These are phyloP conservation scores for Nannochloris sp. DNA, from an alignment of 139 green algal genomes.

Conservation along the genomic window DNA sequence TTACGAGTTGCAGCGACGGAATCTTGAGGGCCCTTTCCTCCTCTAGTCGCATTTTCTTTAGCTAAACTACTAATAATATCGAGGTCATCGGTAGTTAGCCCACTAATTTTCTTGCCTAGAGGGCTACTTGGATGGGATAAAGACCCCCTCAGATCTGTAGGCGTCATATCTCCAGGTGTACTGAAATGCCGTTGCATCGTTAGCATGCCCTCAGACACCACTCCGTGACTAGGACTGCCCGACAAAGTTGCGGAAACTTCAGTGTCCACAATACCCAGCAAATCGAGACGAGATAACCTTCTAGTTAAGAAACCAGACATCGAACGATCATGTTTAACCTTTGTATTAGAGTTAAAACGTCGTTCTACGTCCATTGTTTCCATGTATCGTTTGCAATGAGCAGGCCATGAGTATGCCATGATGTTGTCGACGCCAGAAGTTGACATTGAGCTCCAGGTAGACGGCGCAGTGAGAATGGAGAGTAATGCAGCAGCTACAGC, in stretches of 20 bases:
- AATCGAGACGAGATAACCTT: background rate
- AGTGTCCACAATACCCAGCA: conserved; percentile 4
- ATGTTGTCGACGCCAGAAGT: conserved; percentile 66
- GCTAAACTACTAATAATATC: conserved; percentile 12
- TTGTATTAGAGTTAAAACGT: background rate
- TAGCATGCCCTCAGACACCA: no score
- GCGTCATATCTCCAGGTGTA: conserved; percentile 3
- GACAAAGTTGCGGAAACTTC: conserved; percentile 1
- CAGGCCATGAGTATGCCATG: conserved; percentile 81
- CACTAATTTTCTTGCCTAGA: background rate
- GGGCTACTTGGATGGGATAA: background rate
- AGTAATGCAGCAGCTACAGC: conserved; percentile 67
- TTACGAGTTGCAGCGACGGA: background rate
- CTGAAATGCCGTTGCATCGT: conserved; percentile 18
- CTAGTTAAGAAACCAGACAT: conserved; percentile 26
- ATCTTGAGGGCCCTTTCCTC: background rate
- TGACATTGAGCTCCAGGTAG: conserved; percentile 66
- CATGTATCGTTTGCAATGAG: conserved; percentile 76
- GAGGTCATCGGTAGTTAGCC: conserved; percentile 30
- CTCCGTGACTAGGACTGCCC: background rate
- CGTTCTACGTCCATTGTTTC: conserved; percentile 51
- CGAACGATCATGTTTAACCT: conserved; percentile 24
- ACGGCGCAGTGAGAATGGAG: conserved; percentile 59
- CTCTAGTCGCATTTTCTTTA: background rate
- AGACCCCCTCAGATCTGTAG: background rate